Conservation (phyloP, 1,139 yeast genomes). For the Lodderomyces metapsilosis region DNA sequence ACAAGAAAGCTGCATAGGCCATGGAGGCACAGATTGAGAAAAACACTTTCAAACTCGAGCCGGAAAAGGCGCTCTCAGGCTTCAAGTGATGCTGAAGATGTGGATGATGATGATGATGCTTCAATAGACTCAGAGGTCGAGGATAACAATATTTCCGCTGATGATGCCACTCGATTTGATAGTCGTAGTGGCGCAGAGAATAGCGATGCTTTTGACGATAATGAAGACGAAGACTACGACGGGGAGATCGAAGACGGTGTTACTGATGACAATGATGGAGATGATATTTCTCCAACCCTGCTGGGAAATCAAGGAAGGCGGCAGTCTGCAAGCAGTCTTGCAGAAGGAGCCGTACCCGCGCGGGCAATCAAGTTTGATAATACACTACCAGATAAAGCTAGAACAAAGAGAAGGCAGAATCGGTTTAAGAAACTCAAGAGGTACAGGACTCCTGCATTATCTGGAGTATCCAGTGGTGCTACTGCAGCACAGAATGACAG, state of each 20-base stretch:
- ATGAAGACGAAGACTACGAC: slow-evolving; percentile 19
- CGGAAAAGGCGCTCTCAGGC: slow-evolving; percentile 14
- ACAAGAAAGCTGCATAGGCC: slow-evolving; percentile 12
- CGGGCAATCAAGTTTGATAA: neutral
- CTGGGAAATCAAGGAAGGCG: neutral
- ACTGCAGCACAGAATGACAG: neutral
- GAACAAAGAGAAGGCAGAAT: slow-evolving; percentile 12
- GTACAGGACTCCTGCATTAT: slow-evolving; percentile 11
- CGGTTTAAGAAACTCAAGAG: slow-evolving; percentile 8
- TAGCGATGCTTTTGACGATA: slow-evolving; percentile 16
- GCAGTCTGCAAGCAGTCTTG: neutral
- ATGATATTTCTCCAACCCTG: neutral
- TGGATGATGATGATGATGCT: slow-evolving; percentile 16
- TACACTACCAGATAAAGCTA: neutral
- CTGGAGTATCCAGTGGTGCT: neutral
- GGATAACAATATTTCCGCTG: slow-evolving; percentile 9
- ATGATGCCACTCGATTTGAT: slow-evolving; percentile 12
- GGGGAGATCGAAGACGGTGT: neutral
- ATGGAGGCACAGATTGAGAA: slow-evolving; percentile 15
- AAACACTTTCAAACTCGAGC: slow-evolving; percentile 21
- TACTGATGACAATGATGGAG: slow-evolving; percentile 1
- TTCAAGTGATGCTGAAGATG: slow-evolving; percentile 13
- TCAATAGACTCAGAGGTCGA: slow-evolving; percentile 17
- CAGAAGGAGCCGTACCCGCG: neutral
- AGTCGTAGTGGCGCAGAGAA: slow-evolving; percentile 15